phyloP scores from a whole-genome alignment of 768 basidiomycete genomes.

The Rubroboletus satanas region DNA sequence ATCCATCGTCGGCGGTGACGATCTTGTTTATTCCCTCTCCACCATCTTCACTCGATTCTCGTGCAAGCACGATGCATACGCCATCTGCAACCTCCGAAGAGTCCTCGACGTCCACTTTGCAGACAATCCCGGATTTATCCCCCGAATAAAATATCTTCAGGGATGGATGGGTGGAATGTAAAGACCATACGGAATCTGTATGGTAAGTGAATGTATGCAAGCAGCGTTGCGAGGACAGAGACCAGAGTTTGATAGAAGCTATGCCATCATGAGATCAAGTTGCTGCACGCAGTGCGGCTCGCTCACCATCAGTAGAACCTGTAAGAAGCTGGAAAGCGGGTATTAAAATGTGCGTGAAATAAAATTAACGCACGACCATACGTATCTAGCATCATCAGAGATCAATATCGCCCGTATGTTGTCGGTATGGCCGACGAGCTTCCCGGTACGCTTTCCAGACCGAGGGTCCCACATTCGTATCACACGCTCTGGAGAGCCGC shows the following conservation, averaged over 20 bases:
- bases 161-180: slow-evolving; percentile 83
- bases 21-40: slow-evolving; percentile 79
- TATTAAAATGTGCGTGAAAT: slow-evolving; percentile 7
- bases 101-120: slow-evolving; percentile 86
- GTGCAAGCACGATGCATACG: slow-evolving; percentile 81
- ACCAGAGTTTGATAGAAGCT: slow-evolving; percentile 93
- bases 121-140: slow-evolving; percentile 85
- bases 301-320: slow-evolving; percentile 69
- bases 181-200: slow-evolving; percentile 90
- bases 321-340: slow-evolving; percentile 58
- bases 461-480: slow-evolving; percentile 93
- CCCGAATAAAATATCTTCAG: slow-evolving; percentile 93
- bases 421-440: slow-evolving; percentile 95
- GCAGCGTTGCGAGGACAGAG: slow-evolving; percentile 80
- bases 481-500: slow-evolving; percentile 89
- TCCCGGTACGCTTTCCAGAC: slow-evolving; percentile 71
- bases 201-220: slow-evolving; percentile 96
- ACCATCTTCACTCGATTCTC: slow-evolving; percentile 47
- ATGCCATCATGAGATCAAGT: slow-evolving; percentile 15
- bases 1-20: slow-evolving; percentile 73
- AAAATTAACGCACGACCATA: slow-evolving; percentile 38
- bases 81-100: slow-evolving; percentile 81
- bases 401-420: slow-evolving; percentile 89
- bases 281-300: background rate
- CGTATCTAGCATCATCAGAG: slow-evolving; percentile 88